These are phyloP conservation scores for Nemania abortiva DNA, from an alignment of 2,329 filamentous ascomycete species.

Conservation along the genomic window DNA sequence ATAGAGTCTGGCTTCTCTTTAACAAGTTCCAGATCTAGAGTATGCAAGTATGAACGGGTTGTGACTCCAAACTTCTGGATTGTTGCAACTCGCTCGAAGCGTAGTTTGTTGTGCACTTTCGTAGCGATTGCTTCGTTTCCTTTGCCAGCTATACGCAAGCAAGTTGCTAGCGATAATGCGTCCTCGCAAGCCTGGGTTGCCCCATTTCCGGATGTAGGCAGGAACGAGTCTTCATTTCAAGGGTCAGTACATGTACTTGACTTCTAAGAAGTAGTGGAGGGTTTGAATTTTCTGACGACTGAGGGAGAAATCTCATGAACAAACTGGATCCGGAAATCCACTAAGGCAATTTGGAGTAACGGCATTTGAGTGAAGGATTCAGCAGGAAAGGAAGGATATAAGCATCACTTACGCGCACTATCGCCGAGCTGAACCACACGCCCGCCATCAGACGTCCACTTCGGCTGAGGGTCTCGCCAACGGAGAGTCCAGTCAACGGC, in stretches of 20 bases:
- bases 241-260: not conserved
- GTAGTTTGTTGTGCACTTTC: conserved; percentile 48
- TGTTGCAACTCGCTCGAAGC: conserved; percentile 42
- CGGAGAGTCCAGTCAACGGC: conserved; percentile 54
- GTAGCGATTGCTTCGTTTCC: conserved; percentile 40
- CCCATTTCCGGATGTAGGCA: conserved; percentile 52
- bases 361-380: too few species aligned
- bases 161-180: conserved; percentile 49
- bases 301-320: too few species aligned
- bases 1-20: conserved; percentile 10
- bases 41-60: conserved; percentile 22
- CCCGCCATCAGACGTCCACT: conserved; percentile 47
- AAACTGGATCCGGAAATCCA: too few species aligned
- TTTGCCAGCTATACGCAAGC: conserved; percentile 47
- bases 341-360: too few species aligned
- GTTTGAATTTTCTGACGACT: too few species aligned
- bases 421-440: conserved; percentile 53
- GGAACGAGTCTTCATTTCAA: conserved; percentile 39
- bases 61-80: conserved; percentile 39
- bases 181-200: conserved; percentile 54
- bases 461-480: conserved; percentile 51
- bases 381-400: too few species aligned
- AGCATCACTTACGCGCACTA: conserved; percentile 48
- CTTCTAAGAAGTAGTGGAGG: too few species aligned
- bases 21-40: too few species aligned